These are phyloP conservation scores for Platismatia glauca DNA, from an alignment of 495 filamentous ascomycete species.

Conservation along the genomic window DNA sequence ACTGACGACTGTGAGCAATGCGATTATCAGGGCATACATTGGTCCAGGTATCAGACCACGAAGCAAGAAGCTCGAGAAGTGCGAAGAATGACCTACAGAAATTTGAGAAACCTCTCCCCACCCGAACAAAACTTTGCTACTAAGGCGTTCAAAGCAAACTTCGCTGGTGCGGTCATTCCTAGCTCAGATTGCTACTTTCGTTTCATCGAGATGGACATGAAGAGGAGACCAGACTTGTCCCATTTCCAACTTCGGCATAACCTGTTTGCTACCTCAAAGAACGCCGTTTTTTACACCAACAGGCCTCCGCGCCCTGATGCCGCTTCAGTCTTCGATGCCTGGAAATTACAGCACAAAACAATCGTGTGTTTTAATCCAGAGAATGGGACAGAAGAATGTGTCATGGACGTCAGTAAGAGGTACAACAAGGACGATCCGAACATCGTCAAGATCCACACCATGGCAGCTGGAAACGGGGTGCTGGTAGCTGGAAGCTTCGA, in stretches of 20 bases:
- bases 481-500: constrained; percentile 72
- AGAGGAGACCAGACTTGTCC: constrained; percentile 52
- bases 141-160: constrained; percentile 21
- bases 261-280: constrained; percentile 61
- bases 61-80: constrained; percentile 50
- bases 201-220: constrained; percentile 62
- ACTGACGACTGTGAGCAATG: constrained; percentile 46
- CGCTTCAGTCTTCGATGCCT: background rate
- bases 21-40: constrained; percentile 75
- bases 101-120: constrained; percentile 42
- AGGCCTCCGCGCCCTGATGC: constrained; percentile 28
- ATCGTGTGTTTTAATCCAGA: constrained; percentile 20
- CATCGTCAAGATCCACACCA: constrained; percentile 52
- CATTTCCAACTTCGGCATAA: constrained; percentile 91
- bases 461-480: constrained; percentile 57
- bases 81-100: constrained; percentile 48
- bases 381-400: constrained; percentile 33
- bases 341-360: background rate
- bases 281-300: constrained; percentile 68
- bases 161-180: constrained; percentile 31
- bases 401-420: constrained; percentile 56
- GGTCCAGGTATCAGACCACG: constrained; percentile 54
- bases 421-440: constrained; percentile 20
- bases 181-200: constrained; percentile 53
- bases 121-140: constrained; percentile 7